Evolutionary conservation across 495 filamentous ascomycete species (phyloP).

Genomic region (Cercophora sp.): DNA sequence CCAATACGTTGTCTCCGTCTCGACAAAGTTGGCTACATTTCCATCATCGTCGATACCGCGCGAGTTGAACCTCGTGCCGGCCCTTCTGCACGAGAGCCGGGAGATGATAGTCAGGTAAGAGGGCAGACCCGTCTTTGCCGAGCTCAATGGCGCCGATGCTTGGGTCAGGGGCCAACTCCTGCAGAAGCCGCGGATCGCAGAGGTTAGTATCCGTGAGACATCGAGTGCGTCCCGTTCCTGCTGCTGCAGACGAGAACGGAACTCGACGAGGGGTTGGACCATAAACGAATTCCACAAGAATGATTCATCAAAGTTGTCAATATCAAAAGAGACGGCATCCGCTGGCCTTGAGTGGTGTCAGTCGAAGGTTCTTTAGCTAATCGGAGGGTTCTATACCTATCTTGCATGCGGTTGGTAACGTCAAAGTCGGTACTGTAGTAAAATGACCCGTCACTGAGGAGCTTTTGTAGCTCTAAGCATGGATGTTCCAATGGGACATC

Average conservation of each 20-base stretch:
- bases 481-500: slow-evolving; percentile 78
- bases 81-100: slow-evolving; percentile 82
- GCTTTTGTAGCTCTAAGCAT: slow-evolving; percentile 82
- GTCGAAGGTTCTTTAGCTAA: background rate
- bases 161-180: slow-evolving; percentile 76
- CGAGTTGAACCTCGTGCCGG: slow-evolving; percentile 93
- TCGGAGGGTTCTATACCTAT: slow-evolving; percentile 57
- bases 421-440: slow-evolving; percentile 98
- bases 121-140: slow-evolving; percentile 67
- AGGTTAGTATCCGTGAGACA: slow-evolving; percentile 81
- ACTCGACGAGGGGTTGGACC: slow-evolving; percentile 86
- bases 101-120: slow-evolving; percentile 85
- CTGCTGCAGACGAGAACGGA: slow-evolving; percentile 71
- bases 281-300: slow-evolving; percentile 98
- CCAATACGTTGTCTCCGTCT: slow-evolving; percentile 68
- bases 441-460: slow-evolving; percentile 91
- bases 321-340: slow-evolving; percentile 63
- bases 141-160: slow-evolving; percentile 45
- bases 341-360: slow-evolving; percentile 38
- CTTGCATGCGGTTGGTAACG: slow-evolving; percentile 87
- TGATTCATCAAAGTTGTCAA: slow-evolving; percentile 78
- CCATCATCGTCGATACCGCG: slow-evolving; percentile 96
- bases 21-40: slow-evolving; percentile 85
- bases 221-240: slow-evolving; percentile 74
- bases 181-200: slow-evolving; percentile 89